Percentiles rank a stretch among this genome's conserved stretches.
Conservation (phyloP, 179 eudicot species). For the Amaranthus tricolor region DNA sequence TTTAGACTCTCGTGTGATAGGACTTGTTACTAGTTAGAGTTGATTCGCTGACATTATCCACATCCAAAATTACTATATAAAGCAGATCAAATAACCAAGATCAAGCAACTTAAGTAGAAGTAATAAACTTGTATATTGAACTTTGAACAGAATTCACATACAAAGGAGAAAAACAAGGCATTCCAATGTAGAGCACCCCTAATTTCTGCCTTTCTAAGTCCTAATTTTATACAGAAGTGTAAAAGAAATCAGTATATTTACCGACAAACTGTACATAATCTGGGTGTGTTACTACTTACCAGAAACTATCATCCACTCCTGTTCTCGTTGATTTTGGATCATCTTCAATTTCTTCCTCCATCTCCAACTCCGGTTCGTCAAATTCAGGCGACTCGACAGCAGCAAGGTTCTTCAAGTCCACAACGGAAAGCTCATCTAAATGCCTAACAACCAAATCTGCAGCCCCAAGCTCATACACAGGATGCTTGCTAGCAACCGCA, state of each 20-base stretch:
- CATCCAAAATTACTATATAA: too few relatives aligned
- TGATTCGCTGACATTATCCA: too few relatives aligned
- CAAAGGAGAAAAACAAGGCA: slow-evolving; percentile 22
- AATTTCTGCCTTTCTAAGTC: slow-evolving; percentile 24
- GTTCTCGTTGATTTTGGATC: slow-evolving; percentile 34
- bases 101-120: background rate
- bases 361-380: slow-evolving; percentile 73
- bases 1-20: too few relatives aligned
- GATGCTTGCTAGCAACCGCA: slow-evolving; percentile 97
- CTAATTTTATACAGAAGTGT: slow-evolving; percentile 40
- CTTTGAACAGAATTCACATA: slow-evolving; percentile 27
- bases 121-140: slow-evolving; percentile 24
- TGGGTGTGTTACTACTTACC: slow-evolving; percentile 33
- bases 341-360: slow-evolving; percentile 66
- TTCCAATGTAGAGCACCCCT: slow-evolving; percentile 39
- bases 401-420: slow-evolving; percentile 87
- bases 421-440: slow-evolving; percentile 80
- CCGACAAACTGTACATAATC: slow-evolving; percentile 46
- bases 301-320: slow-evolving; percentile 62
- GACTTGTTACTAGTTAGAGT: too few relatives aligned
- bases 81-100: too few relatives aligned
- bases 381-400: slow-evolving; percentile 62
- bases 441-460: slow-evolving; percentile 82
- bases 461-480: slow-evolving; percentile 84
- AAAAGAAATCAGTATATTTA: slow-evolving; percentile 23